phyloP scores from a whole-genome alignment of 2,329 filamentous ascomycete species.

The Westerdykella ornata region DNA sequence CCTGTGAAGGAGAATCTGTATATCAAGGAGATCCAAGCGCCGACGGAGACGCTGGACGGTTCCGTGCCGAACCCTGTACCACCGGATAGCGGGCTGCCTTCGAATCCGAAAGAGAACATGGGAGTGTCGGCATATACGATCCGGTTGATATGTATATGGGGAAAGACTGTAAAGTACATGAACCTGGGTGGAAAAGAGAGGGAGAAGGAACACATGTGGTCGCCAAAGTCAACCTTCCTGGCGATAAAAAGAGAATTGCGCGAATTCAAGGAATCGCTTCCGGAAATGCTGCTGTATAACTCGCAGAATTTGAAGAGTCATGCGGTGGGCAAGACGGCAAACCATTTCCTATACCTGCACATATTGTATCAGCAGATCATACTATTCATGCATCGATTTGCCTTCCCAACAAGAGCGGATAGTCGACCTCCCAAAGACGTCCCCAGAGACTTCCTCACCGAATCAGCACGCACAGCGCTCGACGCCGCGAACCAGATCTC shows the following conservation, averaged over 20 bases:
- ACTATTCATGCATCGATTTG: constrained; percentile 84
- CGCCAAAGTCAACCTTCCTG: constrained; percentile 67
- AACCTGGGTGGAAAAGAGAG: constrained; percentile 81
- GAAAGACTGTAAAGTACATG: constrained; percentile 78
- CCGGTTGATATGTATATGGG: constrained; percentile 79
- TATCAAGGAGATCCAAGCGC: constrained; percentile 80
- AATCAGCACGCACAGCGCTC: constrained; percentile 68
- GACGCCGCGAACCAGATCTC: constrained; percentile 83
- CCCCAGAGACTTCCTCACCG: constrained; percentile 69
- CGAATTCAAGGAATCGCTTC: constrained; percentile 62
- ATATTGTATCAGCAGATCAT: constrained; percentile 84
- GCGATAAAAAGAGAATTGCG: constrained; percentile 64
- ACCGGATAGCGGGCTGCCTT: constrained; percentile 57
- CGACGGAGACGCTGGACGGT: constrained; percentile 76
- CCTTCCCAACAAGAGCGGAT: constrained; percentile 62
- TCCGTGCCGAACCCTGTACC: constrained; percentile 57
- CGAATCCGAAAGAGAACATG: constrained; percentile 75
- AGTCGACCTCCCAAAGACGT: constrained; percentile 61
- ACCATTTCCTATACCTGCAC: constrained; percentile 89
- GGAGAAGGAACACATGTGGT: constrained; percentile 75
- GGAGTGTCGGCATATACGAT: constrained; percentile 89
- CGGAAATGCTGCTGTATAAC: constrained; percentile 65
- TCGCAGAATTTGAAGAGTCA: constrained; percentile 78
- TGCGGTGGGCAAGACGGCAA: constrained; percentile 74
- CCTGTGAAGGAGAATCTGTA: constrained; percentile 88